These are phyloP conservation scores for Pseudogymnoascus pannorum DNA, from an alignment of 2,329 filamentous ascomycete genomes.

Conservation along the genomic window DNA sequence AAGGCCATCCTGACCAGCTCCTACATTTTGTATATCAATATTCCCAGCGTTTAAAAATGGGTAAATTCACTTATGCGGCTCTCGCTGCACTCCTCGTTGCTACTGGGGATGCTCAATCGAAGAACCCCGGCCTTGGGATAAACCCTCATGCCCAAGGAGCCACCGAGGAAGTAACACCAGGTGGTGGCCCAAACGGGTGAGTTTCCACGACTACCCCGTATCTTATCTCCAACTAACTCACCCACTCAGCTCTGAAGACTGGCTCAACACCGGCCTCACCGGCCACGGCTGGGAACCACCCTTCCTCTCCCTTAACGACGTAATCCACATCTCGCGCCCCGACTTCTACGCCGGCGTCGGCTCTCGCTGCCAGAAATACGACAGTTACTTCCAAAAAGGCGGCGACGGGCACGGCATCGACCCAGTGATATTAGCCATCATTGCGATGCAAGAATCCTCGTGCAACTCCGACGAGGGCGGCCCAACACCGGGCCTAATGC, in stretches of 20 bases:
- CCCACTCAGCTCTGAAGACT: slow-evolving; percentile 24
- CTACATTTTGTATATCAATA: neutral
- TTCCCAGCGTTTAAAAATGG: neutral
- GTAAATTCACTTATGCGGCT: neutral
- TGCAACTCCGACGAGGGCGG: slow-evolving; percentile 31
- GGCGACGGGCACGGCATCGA: slow-evolving; percentile 29
- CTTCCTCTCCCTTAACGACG: slow-evolving; percentile 27
- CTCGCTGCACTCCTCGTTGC: slow-evolving; percentile 1
- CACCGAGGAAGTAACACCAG: slow-evolving; percentile 15
- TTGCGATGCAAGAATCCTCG: slow-evolving; percentile 32
- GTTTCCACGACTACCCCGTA: neutral
- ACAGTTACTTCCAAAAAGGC: slow-evolving; percentile 29
- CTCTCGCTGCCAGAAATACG: slow-evolving; percentile 26
- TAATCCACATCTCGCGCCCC: slow-evolving; percentile 24
- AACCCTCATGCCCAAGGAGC: slow-evolving; percentile 14
- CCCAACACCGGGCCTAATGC: slow-evolving; percentile 31
- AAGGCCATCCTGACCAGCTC: neutral
- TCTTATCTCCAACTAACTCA: neutral
- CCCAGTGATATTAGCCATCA: slow-evolving; percentile 30
- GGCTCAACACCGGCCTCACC: slow-evolving; percentile 28
- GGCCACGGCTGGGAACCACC: slow-evolving; percentile 30
- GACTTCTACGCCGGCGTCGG: slow-evolving; percentile 26
- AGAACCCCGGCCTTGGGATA: neutral
- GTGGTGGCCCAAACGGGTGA: slow-evolving; percentile 15
- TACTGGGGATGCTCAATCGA: neutral